Evolutionary conservation across 371 early-diverging fungal genomes (phyloP).

Genomic region (Rhizopus delemar): DNA sequence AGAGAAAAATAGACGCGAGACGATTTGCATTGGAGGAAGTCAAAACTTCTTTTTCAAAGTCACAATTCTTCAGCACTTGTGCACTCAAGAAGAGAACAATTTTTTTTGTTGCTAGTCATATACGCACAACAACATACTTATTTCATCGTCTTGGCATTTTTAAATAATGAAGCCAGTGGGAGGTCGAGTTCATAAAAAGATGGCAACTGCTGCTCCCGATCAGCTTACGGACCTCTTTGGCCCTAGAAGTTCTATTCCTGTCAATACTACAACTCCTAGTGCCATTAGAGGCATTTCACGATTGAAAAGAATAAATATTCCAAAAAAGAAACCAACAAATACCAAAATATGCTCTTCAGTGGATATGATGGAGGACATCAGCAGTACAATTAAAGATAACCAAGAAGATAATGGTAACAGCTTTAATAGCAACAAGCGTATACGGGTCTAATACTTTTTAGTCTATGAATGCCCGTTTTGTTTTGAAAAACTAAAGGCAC

Average conservation of each 20-base stretch:
- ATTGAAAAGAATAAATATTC: background rate
- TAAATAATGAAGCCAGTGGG: no score
- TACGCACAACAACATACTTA: no score
- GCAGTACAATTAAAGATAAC: background rate
- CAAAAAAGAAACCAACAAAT: background rate
- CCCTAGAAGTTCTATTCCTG: background rate
- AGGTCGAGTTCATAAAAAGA: background rate
- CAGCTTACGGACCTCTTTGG: background rate
- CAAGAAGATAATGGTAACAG: background rate
- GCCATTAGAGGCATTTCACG: background rate
- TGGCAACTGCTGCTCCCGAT: background rate
- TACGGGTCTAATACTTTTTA: no score
- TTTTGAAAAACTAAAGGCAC: background rate
- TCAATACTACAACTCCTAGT: background rate
- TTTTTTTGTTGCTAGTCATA: background rate
- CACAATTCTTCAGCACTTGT: background rate
- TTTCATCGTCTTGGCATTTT: no score
- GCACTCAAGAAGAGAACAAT: background rate
- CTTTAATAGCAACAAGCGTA: no score
- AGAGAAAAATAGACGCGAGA: background rate
- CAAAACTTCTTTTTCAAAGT: conserved; percentile 1
- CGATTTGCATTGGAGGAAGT: conserved; percentile 1
- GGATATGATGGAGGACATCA: background rate
- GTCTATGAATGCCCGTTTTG: background rate
- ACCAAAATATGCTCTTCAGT: background rate